These are phyloP conservation scores for Plenodomus biglobosus DNA, from an alignment of 2,329 filamentous ascomycete genomes.

Conservation along the genomic window DNA sequence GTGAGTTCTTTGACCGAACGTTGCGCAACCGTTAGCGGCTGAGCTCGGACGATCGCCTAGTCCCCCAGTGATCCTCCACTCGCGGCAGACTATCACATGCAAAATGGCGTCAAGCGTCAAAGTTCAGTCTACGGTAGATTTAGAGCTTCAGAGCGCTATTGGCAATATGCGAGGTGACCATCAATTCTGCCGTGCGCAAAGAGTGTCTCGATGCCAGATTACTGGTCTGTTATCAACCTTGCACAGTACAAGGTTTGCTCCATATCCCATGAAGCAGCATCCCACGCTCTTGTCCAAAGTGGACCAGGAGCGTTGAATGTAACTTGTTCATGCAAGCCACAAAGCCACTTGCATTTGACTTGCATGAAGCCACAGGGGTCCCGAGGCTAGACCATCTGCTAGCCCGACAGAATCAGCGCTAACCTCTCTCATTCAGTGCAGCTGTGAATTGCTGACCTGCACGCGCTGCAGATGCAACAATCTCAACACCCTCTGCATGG, in stretches of 20 bases:
- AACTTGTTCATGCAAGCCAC: constrained; percentile 24
- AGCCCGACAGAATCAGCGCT: constrained; percentile 14
- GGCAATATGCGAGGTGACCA: background rate
- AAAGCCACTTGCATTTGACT: constrained; percentile 30
- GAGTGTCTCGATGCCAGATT: background rate
- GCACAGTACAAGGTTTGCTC: constrained; percentile 7
- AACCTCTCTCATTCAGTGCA: constrained; percentile 14
- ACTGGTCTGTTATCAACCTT: constrained; percentile 2
- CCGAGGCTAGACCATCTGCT: constrained; percentile 25
- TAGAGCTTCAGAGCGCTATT: background rate
- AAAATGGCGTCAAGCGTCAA: too few relatives aligned
- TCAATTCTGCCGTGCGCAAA: background rate
- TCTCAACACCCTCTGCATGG: too few relatives aligned
- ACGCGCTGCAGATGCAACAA: constrained; percentile 1
- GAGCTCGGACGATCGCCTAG: constrained; percentile 13
- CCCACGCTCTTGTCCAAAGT: constrained; percentile 23
- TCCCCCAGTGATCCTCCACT: constrained; percentile 16
- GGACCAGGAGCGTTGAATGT: constrained; percentile 17
- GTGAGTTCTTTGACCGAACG: constrained; percentile 10
- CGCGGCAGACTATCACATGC: constrained; percentile 17
- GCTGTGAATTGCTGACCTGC: constrained; percentile 13
- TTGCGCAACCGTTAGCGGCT: constrained; percentile 17
- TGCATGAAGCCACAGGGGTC: constrained; percentile 26
- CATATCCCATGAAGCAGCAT: constrained; percentile 11
- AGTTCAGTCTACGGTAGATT: too few relatives aligned